phyloP scores from a whole-genome alignment of 2,329 filamentous ascomycete species.

The Epichloe gansuensis region DNA sequence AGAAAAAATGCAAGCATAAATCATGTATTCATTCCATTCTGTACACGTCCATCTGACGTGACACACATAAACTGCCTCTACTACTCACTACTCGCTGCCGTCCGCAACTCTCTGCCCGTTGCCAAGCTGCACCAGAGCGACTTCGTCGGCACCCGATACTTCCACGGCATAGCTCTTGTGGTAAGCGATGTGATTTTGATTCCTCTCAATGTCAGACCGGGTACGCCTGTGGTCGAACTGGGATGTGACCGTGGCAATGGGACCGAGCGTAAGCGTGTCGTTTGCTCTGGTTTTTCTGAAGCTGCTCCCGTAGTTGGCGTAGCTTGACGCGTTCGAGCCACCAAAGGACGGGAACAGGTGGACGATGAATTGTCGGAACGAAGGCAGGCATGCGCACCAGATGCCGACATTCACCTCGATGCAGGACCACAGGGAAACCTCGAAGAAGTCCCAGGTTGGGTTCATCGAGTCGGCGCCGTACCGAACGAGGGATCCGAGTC shows the following conservation, averaged over 20 bases:
- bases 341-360: constrained; percentile 3
- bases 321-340: background rate
- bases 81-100: constrained; percentile 1
- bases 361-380: constrained; percentile 7
- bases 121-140: background rate
- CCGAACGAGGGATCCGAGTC: constrained; percentile 12
- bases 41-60: no score
- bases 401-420: constrained; percentile 13
- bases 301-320: background rate
- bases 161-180: constrained; percentile 2
- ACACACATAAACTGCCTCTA: background rate
- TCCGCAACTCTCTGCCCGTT: background rate
- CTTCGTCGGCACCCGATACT: background rate
- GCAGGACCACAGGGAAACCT: constrained; percentile 15
- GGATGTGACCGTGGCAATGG: background rate
- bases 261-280: background rate
- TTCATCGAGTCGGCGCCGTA: constrained; percentile 12
- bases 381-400: constrained; percentile 12
- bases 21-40: no score
- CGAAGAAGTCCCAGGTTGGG: constrained; percentile 14
- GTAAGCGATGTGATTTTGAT: background rate
- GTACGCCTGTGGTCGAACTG: background rate
- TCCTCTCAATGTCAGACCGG: background rate
- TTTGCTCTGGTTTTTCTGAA: background rate
- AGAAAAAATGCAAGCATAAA: no score